These are phyloP conservation scores for Pseudogymnoascus sp. DNA, from an alignment of 2,329 filamentous ascomycete species.

Conservation along the genomic window DNA sequence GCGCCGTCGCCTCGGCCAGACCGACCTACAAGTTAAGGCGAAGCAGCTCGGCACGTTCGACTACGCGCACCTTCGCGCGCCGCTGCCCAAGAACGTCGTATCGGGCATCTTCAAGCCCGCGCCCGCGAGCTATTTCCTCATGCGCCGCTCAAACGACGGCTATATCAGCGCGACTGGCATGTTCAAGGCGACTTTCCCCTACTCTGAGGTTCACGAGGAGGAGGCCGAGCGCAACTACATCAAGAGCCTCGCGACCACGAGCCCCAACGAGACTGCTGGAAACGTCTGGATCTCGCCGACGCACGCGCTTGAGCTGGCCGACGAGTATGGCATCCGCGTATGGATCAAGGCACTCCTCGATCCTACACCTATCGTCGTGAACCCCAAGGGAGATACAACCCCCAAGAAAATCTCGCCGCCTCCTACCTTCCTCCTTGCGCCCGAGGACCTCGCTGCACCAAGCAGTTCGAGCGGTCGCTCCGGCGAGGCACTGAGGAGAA, in stretches of 20 bases:
- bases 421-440: slow-evolving; percentile 60
- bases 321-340: slow-evolving; percentile 75
- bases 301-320: slow-evolving; percentile 71
- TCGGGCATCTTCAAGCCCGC: slow-evolving; percentile 85
- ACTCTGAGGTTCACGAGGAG: slow-evolving; percentile 65
- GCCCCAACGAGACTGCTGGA: slow-evolving; percentile 85
- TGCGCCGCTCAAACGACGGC: slow-evolving; percentile 81
- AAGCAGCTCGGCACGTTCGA: slow-evolving; percentile 79
- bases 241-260: slow-evolving; percentile 74
- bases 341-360: slow-evolving; percentile 95
- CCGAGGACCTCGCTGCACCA: slow-evolving; percentile 30
- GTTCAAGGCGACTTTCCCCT: slow-evolving; percentile 87
- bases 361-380: slow-evolving; percentile 63
- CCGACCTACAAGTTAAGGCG: slow-evolving; percentile 71
- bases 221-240: slow-evolving; percentile 73
- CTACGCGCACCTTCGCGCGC: slow-evolving; percentile 90
- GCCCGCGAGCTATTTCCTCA: slow-evolving; percentile 92
- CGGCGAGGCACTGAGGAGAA: slow-evolving; percentile 36
- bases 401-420: slow-evolving; percentile 73
- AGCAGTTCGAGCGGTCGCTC: slow-evolving; percentile 28
- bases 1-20: slow-evolving; percentile 85
- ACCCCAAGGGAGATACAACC: slow-evolving; percentile 35
- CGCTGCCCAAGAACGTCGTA: slow-evolving; percentile 80
- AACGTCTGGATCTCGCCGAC: slow-evolving; percentile 92
- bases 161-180: slow-evolving; percentile 82